phyloP scores from a whole-genome alignment of 345 rosid genomes.

The Pugionium cornutum region DNA sequence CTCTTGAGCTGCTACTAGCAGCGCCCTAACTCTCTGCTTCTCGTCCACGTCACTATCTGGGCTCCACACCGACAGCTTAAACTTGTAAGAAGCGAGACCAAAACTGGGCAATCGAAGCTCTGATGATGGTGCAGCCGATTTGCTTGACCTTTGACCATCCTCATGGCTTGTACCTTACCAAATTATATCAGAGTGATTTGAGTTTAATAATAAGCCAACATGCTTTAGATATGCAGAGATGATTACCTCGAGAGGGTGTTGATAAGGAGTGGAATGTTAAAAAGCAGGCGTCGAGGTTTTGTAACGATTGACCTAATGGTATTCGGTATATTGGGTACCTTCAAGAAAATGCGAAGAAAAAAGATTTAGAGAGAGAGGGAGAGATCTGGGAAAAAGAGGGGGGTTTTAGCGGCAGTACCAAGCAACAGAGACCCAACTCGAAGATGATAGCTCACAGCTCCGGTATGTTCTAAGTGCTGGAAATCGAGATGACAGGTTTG shows the following conservation, averaged over 20 bases:
- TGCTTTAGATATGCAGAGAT: slow-evolving; percentile 22
- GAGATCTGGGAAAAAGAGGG: not conserved
- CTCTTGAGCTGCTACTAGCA: slow-evolving; percentile 60
- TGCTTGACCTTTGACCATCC: slow-evolving; percentile 44
- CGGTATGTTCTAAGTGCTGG: slow-evolving; percentile 60
- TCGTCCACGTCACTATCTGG: slow-evolving; percentile 45
- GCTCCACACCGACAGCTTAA: slow-evolving; percentile 60
- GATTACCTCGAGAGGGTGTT: slow-evolving; percentile 51
- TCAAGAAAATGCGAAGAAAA: slow-evolving; percentile 28
- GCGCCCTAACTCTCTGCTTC: slow-evolving; percentile 52
- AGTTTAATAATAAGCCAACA: not conserved
- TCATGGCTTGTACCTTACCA: slow-evolving; percentile 39
- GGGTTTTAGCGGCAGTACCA: slow-evolving; percentile 52
- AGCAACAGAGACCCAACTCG: slow-evolving; percentile 87
- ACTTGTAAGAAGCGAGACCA: slow-evolving; percentile 76
- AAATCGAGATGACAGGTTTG: slow-evolving; percentile 53
- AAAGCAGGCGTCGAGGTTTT: slow-evolving; percentile 78
- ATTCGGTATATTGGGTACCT: slow-evolving; percentile 94
- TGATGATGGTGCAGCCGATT: slow-evolving; percentile 32
- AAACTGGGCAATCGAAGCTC: slow-evolving; percentile 58
- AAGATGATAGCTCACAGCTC: slow-evolving; percentile 75
- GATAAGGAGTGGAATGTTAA: slow-evolving; percentile 78
- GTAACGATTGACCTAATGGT: slow-evolving; percentile 71
- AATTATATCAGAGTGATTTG: not conserved
- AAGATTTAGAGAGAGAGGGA: slow-evolving; percentile 13